Conservation (phyloP, 2,329 filamentous ascomycete genomes). For the Xylaria sp. region DNA sequence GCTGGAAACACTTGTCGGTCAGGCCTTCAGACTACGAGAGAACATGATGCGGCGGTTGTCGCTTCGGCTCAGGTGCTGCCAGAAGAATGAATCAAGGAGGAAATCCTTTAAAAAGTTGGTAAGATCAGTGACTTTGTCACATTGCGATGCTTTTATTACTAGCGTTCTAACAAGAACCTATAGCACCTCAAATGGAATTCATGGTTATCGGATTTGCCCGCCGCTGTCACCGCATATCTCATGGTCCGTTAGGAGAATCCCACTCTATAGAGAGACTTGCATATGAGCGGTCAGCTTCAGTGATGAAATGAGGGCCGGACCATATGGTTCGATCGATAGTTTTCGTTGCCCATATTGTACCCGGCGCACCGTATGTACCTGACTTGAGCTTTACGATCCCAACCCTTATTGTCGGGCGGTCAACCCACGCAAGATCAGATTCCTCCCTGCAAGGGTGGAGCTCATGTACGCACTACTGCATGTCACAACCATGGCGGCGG, state of each 20-base stretch:
- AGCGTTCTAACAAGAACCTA: neutral
- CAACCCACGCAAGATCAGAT: neutral
- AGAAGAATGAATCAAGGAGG: neutral
- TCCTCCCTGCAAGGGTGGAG: conserved; percentile 5
- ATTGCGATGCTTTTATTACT: neutral
- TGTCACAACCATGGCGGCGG: conserved; percentile 33
- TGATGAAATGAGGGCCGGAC: neutral
- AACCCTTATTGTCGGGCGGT: neutral
- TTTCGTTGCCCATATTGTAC: neutral
- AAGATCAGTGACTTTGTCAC: neutral
- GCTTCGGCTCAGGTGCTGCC: neutral
- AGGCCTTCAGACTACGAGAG: neutral
- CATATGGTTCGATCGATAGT: conserved; percentile 19
- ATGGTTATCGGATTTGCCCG: no score
- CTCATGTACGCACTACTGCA: conserved; percentile 23
- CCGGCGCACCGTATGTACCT: neutral
- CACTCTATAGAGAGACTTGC: neutral
- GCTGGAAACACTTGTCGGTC: neutral
- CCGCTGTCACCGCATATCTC: neutral
- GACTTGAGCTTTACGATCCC: neutral
- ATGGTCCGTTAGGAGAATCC: neutral
- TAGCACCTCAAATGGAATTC: neutral
- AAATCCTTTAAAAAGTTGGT: no score
- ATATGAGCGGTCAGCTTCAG: conserved; percentile 14
- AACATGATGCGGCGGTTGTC: neutral